phyloP scores from a whole-genome alignment of 768 basidiomycete species.

The Scleroderma bovista region DNA sequence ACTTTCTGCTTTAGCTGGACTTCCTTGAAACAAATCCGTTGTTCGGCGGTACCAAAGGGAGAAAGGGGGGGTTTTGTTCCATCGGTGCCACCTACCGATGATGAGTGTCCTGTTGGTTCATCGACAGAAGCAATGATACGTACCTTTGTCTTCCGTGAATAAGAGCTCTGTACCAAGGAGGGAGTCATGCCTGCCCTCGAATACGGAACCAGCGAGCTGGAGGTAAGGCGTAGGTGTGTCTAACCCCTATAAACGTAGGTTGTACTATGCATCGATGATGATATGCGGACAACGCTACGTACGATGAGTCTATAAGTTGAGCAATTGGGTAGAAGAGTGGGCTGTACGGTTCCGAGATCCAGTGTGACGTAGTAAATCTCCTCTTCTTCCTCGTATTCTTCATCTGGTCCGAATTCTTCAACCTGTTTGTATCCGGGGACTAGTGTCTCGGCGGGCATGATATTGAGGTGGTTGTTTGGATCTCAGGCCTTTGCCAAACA shows the following conservation, averaged over 20 bases:
- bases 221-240: constrained; percentile 75
- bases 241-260: constrained; percentile 47
- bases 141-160: constrained; percentile 67
- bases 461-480: constrained; percentile 14
- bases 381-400: constrained; percentile 52
- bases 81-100: constrained; percentile 37
- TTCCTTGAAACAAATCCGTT: constrained; percentile 69
- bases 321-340: constrained; percentile 67
- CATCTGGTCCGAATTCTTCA: constrained; percentile 59
- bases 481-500: constrained; percentile 21
- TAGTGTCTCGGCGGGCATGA: constrained; percentile 26
- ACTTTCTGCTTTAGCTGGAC: constrained; percentile 47
- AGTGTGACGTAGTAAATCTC: constrained; percentile 66
- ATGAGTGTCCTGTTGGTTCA: background rate
- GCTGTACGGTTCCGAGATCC: constrained; percentile 67
- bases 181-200: constrained; percentile 62
- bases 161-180: constrained; percentile 73
- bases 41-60: constrained; percentile 57
- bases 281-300: constrained; percentile 19
- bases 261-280: background rate
- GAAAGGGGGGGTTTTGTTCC: constrained; percentile 45
- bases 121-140: background rate
- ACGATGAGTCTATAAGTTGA: constrained; percentile 72
- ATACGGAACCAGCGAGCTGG: constrained; percentile 69
- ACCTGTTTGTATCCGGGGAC: constrained; percentile 64